These are phyloP conservation scores for Rhododendron vialii DNA, from an alignment of 148 eudicot species.

Conservation along the genomic window DNA sequence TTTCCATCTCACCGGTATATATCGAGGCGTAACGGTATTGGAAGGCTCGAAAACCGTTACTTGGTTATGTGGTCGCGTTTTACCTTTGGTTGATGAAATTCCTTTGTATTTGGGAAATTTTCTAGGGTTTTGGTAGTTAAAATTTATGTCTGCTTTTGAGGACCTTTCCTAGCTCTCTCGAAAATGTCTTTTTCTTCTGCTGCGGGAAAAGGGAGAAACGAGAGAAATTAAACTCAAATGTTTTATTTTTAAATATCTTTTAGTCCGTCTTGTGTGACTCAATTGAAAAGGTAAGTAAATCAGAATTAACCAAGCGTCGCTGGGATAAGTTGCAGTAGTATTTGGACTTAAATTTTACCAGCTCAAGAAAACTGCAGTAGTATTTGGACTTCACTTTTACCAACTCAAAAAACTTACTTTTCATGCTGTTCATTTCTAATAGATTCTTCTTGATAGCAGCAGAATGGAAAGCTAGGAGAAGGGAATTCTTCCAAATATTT, in stretches of 20 bases:
- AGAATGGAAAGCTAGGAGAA: not conserved
- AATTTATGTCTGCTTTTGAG: not conserved
- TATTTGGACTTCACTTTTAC: not conserved
- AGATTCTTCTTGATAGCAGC: not conserved
- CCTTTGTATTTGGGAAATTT: not conserved
- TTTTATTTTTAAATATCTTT: not conserved
- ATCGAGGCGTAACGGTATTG: not conserved
- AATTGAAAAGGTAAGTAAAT: not conserved
- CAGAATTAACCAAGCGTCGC: not conserved
- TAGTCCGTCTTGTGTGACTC: not conserved
- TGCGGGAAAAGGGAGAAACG: not conserved
- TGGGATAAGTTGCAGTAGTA: not conserved
- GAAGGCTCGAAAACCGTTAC: not conserved
- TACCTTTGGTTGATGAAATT: not conserved
- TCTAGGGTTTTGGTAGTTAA: not conserved
- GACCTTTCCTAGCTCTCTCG: not conserved
- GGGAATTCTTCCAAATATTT: not conserved
- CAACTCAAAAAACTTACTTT: not conserved
- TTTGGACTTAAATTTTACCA: not conserved
- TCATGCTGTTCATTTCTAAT: not conserved
- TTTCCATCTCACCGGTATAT: too few relatives aligned
- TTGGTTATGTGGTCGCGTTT: not conserved
- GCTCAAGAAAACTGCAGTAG: not conserved
- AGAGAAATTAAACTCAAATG: not conserved
- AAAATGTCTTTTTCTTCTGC: not conserved